phyloP scores from a whole-genome alignment of 2,329 filamentous ascomycete species.

The Lecanicillium sp. region DNA sequence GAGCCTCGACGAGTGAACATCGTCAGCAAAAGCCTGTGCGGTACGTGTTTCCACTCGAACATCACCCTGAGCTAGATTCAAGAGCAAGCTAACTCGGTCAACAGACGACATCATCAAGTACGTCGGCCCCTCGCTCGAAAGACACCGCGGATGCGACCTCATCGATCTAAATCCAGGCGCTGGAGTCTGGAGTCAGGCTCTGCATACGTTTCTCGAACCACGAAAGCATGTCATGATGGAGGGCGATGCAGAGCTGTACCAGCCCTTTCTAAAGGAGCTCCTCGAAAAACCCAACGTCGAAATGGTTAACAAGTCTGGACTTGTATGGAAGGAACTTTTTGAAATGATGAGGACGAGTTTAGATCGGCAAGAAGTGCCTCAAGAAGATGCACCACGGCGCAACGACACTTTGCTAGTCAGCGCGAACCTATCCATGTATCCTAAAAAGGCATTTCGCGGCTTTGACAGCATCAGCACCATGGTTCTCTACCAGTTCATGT shows the following conservation, averaged over 20 bases:
- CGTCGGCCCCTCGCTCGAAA: constrained; percentile 58
- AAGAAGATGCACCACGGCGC: constrained; percentile 32
- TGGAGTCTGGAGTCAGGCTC: constrained; percentile 68
- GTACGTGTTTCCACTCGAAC: constrained; percentile 23
- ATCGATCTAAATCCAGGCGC: constrained; percentile 78
- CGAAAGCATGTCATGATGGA: constrained; percentile 80
- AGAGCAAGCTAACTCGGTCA: constrained; percentile 1
- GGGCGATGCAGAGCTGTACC: constrained; percentile 50
- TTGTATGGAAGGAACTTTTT: constrained; percentile 52
- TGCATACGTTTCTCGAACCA: constrained; percentile 68
- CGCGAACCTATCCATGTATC: constrained; percentile 53
- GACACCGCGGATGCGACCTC: constrained; percentile 71
- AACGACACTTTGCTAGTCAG: constrained; percentile 71
- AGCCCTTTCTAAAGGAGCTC: constrained; percentile 52
- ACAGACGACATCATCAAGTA: constrained; percentile 62
- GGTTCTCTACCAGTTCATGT: constrained; percentile 54
- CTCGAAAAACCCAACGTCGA: constrained; percentile 37
- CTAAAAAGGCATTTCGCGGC: constrained; percentile 37
- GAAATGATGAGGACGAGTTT: constrained; percentile 41
- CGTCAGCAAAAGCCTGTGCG: constrained; percentile 40
- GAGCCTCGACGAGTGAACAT: constrained; percentile 41
- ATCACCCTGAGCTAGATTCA: no score
- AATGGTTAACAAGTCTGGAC: constrained; percentile 46
- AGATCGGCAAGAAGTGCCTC: constrained; percentile 42
- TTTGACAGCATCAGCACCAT: constrained; percentile 51